Conservation (phyloP, 2,329 filamentous ascomycete species). For the Pseudocercospora ulei region DNA sequence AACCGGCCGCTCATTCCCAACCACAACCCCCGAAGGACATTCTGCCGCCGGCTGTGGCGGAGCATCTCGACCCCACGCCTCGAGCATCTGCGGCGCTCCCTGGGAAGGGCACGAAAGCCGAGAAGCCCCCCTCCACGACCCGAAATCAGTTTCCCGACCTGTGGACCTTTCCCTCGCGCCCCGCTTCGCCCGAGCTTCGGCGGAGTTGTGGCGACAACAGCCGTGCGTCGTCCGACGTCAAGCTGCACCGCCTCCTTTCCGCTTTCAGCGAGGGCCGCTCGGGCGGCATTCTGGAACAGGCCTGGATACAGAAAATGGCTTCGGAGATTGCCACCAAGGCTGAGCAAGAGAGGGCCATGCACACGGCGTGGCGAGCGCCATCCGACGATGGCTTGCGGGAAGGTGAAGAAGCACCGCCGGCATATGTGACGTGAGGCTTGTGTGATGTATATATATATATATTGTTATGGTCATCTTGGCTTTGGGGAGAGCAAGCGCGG, state of each 20-base stretch:
- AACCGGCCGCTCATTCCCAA: constrained; percentile 10
- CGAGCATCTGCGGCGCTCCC: constrained; percentile 27
- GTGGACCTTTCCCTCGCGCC: constrained; percentile 20
- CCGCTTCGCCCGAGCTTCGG: constrained; percentile 22
- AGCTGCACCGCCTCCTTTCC: constrained; percentile 23
- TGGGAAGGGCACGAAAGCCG: constrained; percentile 11
- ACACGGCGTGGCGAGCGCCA: constrained; percentile 20
- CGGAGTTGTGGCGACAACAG: constrained; percentile 15
- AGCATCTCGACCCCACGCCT: constrained; percentile 36
- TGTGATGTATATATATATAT: too few species aligned
- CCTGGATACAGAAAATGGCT: constrained; percentile 88
- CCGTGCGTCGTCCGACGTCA: constrained; percentile 15
- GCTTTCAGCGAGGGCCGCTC: constrained; percentile 26
- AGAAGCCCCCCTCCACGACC: constrained; percentile 9
- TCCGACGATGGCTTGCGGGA: constrained; percentile 18
- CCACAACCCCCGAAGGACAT: constrained; percentile 18
- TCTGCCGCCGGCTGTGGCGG: constrained; percentile 16
- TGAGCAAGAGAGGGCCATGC: constrained; percentile 64
- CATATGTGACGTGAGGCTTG: constrained; percentile 31
- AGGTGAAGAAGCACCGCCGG: constrained; percentile 31
- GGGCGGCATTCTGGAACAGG: constrained; percentile 60
- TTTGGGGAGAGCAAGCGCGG: neutral
- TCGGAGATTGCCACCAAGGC: constrained; percentile 80
- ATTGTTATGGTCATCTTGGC: neutral
- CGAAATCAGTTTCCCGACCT: constrained; percentile 17